A percentile compares a stretch with the other conserved stretches of the same genome.
These are phyloP conservation scores for Brassica nigra DNA, from an alignment of 345 rosid genomes.

Conservation along the genomic window DNA sequence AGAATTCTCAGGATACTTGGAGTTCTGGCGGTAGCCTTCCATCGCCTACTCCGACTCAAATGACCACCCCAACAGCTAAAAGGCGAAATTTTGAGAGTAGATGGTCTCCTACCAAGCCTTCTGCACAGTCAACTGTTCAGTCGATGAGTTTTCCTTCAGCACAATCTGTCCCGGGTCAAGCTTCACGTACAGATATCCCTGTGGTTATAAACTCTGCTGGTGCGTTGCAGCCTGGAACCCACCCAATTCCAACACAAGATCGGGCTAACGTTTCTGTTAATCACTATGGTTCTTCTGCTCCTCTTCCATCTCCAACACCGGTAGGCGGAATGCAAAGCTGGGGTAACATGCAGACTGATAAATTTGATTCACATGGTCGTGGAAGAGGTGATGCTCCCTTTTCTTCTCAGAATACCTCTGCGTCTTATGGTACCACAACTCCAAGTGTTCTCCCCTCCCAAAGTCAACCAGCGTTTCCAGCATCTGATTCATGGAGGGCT, in stretches of 20 bases:
- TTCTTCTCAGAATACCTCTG: constrained; percentile 46
- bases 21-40: constrained; percentile 72
- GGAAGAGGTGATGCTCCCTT: constrained; percentile 48
- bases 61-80: constrained; percentile 43
- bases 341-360: constrained; percentile 45
- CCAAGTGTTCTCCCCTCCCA: constrained; percentile 46
- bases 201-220: constrained; percentile 45
- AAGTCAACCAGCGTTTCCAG: constrained; percentile 43
- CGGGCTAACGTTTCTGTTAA: constrained; percentile 17
- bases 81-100: constrained; percentile 55
- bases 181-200: constrained; percentile 44
- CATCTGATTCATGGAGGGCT: constrained; percentile 72
- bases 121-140: constrained; percentile 42
- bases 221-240: constrained; percentile 46
- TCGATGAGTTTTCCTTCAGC: constrained; percentile 26
- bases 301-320: constrained; percentile 47
- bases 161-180: constrained; percentile 42
- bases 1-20: constrained; percentile 59
- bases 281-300: constrained; percentile 45
- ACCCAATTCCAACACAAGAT: constrained; percentile 26
- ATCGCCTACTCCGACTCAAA: constrained; percentile 88
- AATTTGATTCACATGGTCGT: constrained; percentile 32
- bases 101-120: constrained; percentile 70
- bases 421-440: constrained; percentile 44
- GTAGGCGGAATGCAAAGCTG: constrained; percentile 52